Percentiles rank a stretch among this genome's conserved stretches.
Evolutionary conservation across 345 rosid genomes (phyloP).

Genomic region (Abelmoschus esculentus): DNA sequence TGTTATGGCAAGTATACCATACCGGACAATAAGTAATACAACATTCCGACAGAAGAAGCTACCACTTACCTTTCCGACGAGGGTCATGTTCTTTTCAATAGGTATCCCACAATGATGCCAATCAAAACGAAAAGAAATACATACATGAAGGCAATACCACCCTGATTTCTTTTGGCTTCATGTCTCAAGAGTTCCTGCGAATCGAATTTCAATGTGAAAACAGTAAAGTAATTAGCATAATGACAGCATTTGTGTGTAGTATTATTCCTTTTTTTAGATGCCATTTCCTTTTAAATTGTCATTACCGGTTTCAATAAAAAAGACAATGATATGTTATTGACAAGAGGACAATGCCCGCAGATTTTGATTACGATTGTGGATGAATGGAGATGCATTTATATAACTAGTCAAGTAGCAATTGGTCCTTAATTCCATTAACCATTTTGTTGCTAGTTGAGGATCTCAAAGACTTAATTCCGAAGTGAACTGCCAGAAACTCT

Average conservation of each 20-base stretch:
- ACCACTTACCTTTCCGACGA: conserved; percentile 3
- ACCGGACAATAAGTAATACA: conserved; percentile 5
- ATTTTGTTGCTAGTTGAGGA: not conserved
- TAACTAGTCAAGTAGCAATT: not conserved
- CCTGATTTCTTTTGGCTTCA: conserved; percentile 29
- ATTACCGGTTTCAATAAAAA: not conserved
- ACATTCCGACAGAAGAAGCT: conserved; percentile 15
- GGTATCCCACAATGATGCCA: conserved; percentile 66
- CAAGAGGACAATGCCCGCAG: not conserved
- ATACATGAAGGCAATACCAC: conserved; percentile 41
- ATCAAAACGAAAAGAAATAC: conserved; percentile 57
- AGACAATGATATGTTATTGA: not conserved
- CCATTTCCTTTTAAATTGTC: not conserved
- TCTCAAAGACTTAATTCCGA: not conserved
- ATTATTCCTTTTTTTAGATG: no score
- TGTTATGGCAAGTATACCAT: not conserved
- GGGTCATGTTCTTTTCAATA: conserved; percentile 53
- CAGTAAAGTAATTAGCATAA: not conserved
- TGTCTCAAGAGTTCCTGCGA: conserved; percentile 61
- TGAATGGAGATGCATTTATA: no score
- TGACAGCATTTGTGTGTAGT: not conserved
- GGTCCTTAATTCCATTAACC: not conserved
- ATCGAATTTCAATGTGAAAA: not conserved
- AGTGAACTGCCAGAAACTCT: not conserved
- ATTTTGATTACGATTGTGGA: no score